A percentile compares a stretch with the other conserved stretches of the same genome.
These are phyloP conservation scores for Gigaspora rosea DNA, from an alignment of 192 early-diverging fungal species.

Conservation along the genomic window DNA sequence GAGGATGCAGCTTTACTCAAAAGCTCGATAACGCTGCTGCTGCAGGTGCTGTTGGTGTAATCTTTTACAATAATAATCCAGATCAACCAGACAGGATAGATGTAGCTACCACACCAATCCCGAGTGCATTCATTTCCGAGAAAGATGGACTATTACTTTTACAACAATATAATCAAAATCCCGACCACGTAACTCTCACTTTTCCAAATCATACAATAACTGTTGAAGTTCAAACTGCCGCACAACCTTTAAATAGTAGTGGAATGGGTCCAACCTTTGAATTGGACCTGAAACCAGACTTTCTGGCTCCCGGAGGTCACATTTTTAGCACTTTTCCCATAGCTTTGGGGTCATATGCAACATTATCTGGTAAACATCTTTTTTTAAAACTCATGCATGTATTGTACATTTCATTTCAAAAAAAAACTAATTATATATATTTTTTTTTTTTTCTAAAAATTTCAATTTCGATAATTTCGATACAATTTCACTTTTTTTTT, in stretches of 20 bases:
- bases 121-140: slow-evolving; percentile 55
- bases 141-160: slow-evolving; percentile 54
- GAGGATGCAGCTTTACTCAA: slow-evolving; percentile 64
- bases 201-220: slow-evolving; percentile 53
- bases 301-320: slow-evolving; percentile 62
- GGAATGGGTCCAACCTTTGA: slow-evolving; percentile 74
- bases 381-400: too few species aligned
- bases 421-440: too few species aligned
- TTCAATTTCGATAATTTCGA: not conserved
- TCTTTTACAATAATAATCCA: slow-evolving; percentile 61
- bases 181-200: slow-evolving; percentile 36
- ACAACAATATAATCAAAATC: slow-evolving; percentile 24
- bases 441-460: slow-evolving; percentile 16
- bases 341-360: slow-evolving; percentile 39
- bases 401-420: slow-evolving; percentile 1
- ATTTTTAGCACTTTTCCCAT: slow-evolving; percentile 65
- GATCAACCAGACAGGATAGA: slow-evolving; percentile 23
- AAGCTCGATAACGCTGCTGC: slow-evolving; percentile 58
- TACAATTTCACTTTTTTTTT: slow-evolving; percentile 24
- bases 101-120: slow-evolving; percentile 52
- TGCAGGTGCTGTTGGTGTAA: slow-evolving; percentile 64
- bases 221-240: slow-evolving; percentile 50
- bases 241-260: slow-evolving; percentile 70
- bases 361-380: slow-evolving; percentile 35
- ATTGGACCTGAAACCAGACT: slow-evolving; percentile 64